Evolutionary conservation across 805 yeast genomes (phyloP), one percentile per base, ranked within the genome.

Genomic region (Kurtzmaniella cleridarum): DNA sequence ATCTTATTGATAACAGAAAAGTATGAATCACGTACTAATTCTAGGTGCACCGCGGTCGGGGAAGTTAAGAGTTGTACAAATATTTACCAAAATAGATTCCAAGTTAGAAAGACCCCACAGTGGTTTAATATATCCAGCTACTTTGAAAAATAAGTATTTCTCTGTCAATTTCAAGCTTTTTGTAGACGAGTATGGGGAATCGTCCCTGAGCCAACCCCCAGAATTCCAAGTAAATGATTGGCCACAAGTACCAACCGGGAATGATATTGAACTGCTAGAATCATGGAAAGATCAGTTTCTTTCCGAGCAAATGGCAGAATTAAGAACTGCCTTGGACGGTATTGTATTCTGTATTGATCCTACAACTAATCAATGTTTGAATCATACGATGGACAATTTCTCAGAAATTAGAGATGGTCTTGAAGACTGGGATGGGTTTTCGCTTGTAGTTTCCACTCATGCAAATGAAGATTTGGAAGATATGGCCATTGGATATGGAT

Each of bases 321-420:
- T 76, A 27, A 53, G 80, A 18, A 74, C 69, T 15, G 69, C 51
- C 1, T 31, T 76, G 2, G 73, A 69, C 32, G 81, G 80, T 1
- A 23, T 74, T 9, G 53, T 75, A 2, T 55, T 73, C 42, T 66
- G 76, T 1, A 28, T 74, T 11, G 59, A 65, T 42, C 36, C 60
- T 32, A 47, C 13, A 11, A 26, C 13, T 12, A 33, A 23, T 10
- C 12, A 18, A 12, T 23, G 29, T 15, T 36, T 46, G 27, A 28
- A 41, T 20, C 51, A 48, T 2, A 16, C 39, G 1, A 45, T 60
- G 20, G 38, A 32, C 6, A 51, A 47, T 3, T 11, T 33, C 30
- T 10, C n/a, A 5, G 15, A 33, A 13, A 34, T 33, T 17, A 3
- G 15, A 5, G 17, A 30, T n/a, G 13, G 33, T 30, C 33, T 30